phyloP scores from a whole-genome alignment of 495 filamentous ascomycete species.

The Lasiosphaeria hispida region DNA sequence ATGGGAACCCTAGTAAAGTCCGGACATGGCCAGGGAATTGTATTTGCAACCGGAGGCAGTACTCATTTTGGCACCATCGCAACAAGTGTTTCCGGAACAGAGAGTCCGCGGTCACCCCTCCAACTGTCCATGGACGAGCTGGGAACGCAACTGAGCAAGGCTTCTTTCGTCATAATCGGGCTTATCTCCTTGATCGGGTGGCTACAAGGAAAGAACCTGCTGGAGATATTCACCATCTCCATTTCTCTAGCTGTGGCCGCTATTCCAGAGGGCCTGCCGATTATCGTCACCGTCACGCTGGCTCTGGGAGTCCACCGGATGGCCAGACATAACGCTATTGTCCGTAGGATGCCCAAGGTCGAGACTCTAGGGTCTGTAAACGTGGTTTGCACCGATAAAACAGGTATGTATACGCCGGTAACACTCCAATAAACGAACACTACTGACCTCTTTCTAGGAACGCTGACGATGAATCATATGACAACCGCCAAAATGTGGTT shows the following conservation, averaged over 20 bases:
- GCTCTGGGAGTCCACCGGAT: constrained; percentile 93
- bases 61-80: constrained; percentile 98
- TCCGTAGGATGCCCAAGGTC: constrained; percentile 90
- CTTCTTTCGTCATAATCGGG: constrained; percentile 91
- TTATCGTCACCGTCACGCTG: constrained; percentile 96
- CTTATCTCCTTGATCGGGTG: constrained; percentile 88
- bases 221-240: constrained; percentile 97
- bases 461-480: constrained; percentile 96
- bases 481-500: constrained; percentile 97
- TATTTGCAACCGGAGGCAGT: constrained; percentile 86
- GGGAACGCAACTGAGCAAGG: constrained; percentile 89
- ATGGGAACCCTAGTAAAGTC: constrained; percentile 97
- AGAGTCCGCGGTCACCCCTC: constrained; percentile 88
- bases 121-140: constrained; percentile 97
- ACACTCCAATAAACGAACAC: background rate
- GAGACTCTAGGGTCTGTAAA: constrained; percentile 98
- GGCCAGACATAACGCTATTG: constrained; percentile 90
- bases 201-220: constrained; percentile 78
- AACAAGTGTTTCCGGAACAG: constrained; percentile 85
- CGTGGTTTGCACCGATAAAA: constrained; percentile 98
- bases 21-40: constrained; percentile 93
- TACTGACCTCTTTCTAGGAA: constrained; percentile 49
- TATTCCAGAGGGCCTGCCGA: constrained; percentile 94
- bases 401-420: constrained; percentile 45
- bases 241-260: constrained; percentile 96